phyloP scores from a whole-genome alignment of 176 grass and related monocot species.

The Saccharum officinarum region DNA sequence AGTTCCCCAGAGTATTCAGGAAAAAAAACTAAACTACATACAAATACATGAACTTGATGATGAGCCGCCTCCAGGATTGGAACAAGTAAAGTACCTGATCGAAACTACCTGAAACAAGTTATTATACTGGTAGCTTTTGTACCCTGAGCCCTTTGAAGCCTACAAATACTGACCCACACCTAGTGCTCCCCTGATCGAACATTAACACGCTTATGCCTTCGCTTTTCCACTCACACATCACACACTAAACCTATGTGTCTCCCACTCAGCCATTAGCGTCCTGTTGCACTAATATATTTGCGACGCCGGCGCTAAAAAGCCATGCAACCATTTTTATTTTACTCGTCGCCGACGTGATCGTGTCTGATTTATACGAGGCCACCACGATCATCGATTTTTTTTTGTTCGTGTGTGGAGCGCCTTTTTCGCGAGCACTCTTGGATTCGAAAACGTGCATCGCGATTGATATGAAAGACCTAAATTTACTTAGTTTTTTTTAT shows the following conservation, averaged over 20 bases:
- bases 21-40: not conserved
- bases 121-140: constrained; percentile 52
- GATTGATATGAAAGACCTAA: constrained; percentile 21
- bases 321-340: constrained; percentile 41
- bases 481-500: constrained; percentile 1
- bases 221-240: constrained; percentile 45
- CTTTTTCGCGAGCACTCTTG: constrained; percentile 50
- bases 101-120: constrained; percentile 47
- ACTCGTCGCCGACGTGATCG: constrained; percentile 52
- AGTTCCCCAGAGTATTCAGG: not conserved
- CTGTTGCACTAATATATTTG: not conserved
- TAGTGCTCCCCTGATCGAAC: constrained; percentile 71
- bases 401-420: constrained; percentile 4
- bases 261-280: constrained; percentile 62
- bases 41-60: not conserved
- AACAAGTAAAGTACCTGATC: constrained; percentile 39
- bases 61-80: constrained; percentile 41
- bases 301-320: constrained; percentile 24
- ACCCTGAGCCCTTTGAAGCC: constrained; percentile 60
- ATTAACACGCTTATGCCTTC: constrained; percentile 50
- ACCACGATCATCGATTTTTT: constrained; percentile 30
- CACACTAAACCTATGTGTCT: constrained; percentile 64
- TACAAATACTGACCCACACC: constrained; percentile 77
- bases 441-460: constrained; percentile 68
- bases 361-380: constrained; percentile 54